Evolutionary conservation across 306 rosid species (phyloP), one percentile per base, ranked within the genome.

Genomic region (Lathyrus oleraceus): DNA sequence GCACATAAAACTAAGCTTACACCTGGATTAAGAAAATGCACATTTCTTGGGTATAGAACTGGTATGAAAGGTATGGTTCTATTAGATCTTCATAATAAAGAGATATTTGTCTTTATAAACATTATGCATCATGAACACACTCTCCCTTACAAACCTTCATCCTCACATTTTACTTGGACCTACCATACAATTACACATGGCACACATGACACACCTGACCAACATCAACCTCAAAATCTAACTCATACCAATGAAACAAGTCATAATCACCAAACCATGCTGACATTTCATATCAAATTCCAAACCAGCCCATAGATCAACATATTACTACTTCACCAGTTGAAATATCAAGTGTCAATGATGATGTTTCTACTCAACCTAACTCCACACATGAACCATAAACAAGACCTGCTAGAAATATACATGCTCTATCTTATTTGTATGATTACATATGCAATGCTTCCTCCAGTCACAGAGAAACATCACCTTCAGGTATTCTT

Each of bases 311-410:
- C 25, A 23, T 23, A 23, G 25, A 23, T 23, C 2, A 23, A 23
- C 25, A 23, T 23, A 23, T 23, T 23, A 23, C 25, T 23, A 23
- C 25, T 23, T 23, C 25, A 23, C 25, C 25, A 23, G 2, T 23
- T 23, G 25, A 23, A 23, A 23, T 23, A 23, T 23, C 25, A 23
- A 23, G 25, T 23, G 2, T 23, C 25, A 23, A 23, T 23, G 1
- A 23, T 23, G 25, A 23, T 23, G 25, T 23, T 23, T 23, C 25
- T 23, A 23, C 2, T 8, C 10, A 8, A 7, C 43, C 2, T 2
- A 8, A 38, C 1, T 38, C 0, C 12, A 0, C 25, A 23, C 25
- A 1, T 1, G 2, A 2, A 0, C 12, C 0, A 8, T 1, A 1
- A 8, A 39, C 13, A 0, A 39, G 4, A 39, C 17, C 51, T 0